Evolutionary conservation across 2,329 filamentous ascomycete species (phyloP), one percentile per base, ranked within the genome.

Genomic region (Ophiostoma tasmaniense): DNA sequence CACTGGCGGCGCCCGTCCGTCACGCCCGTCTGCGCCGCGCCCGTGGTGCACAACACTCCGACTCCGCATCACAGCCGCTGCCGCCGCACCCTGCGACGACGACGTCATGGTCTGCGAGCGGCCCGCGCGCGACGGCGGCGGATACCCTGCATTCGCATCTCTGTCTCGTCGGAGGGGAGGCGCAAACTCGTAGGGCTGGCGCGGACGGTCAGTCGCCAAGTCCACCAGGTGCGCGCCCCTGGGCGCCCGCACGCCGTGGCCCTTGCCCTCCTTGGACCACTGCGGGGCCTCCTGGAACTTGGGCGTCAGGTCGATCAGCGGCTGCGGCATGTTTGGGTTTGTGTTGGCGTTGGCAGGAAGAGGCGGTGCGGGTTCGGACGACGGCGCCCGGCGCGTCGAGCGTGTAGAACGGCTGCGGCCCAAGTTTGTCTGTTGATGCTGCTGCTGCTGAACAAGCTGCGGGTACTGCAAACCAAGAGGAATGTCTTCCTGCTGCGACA

Each of bases 251-350:
- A 83, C 77, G 25, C 80, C 81, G 62, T 78, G 79, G 3, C 85
- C 86, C 70, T 83, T 83, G 20, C 83, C 81, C 66, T 84, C 83
- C 64, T 80, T 81, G 67, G 80, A 77, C 74, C 83, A 83, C 76
- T 89, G 82, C 22, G 88, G 88, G 7, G 88, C 83, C 71, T 90
- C 88, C 66, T 84, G 81, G 74, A 89, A 90, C 66, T 82, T 81
- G 0, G 87, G 87, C 0, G 87, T 88, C 55, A 92, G 81, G 74
- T 91, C 90, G 37, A 93, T 78, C 6, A 93, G 81, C 1, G 90
- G 89, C 71, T 87, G 87, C 2, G 82, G 81, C 73, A 69, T 39
- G 33, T 42, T 59, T 8, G 62, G 28, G 45, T 59, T 66, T 8
- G 28, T n/a, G n/a, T n/a, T n/a, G n/a, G n/a, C n/a, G n/a, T n/a